phyloP scores from a whole-genome alignment of 345 rosid genomes.

The Raphanus sativus region DNA sequence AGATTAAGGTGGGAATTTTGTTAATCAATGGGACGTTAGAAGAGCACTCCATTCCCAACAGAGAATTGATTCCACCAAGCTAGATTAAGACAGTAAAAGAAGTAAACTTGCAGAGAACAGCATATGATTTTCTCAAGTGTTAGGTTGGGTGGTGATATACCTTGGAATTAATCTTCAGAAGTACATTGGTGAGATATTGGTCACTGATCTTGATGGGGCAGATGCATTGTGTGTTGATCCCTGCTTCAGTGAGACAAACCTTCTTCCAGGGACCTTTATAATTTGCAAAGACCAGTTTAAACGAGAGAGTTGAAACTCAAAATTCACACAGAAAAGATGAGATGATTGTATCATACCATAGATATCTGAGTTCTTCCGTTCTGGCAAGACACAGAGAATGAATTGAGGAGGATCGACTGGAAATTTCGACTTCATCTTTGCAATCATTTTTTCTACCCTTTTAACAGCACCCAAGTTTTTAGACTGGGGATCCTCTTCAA shows the following conservation, averaged over 20 bases:
- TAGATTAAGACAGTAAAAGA: constrained; percentile 35
- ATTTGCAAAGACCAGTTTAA: constrained; percentile 23
- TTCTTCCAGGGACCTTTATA: constrained; percentile 87
- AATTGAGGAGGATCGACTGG: constrained; percentile 51
- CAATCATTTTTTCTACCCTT: constrained; percentile 83
- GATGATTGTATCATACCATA: constrained; percentile 51
- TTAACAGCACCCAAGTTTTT: constrained; percentile 49
- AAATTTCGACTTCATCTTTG: constrained; percentile 55
- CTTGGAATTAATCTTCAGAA: constrained; percentile 88
- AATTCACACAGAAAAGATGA: constrained; percentile 11
- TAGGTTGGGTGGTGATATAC: constrained; percentile 42
- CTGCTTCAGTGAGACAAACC: constrained; percentile 61
- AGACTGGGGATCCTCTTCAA: constrained; percentile 69
- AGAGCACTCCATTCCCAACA: constrained; percentile 64
- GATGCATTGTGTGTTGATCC: constrained; percentile 84
- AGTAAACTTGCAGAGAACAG: background rate
- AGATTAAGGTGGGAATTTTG: constrained; percentile 76
- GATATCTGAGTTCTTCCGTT: constrained; percentile 72
- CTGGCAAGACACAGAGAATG: constrained; percentile 78
- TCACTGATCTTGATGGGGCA: constrained; percentile 66
- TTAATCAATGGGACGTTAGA: constrained; percentile 52
- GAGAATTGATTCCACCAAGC: constrained; percentile 95
- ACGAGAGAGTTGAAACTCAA: constrained; percentile 12
- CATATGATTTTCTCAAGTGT: background rate
- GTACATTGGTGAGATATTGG: constrained; percentile 83